A percentile compares a stretch with the other conserved stretches of the same genome.
phyloP scores from a whole-genome alignment of 1,139 yeast genomes.

The Suhomyces kunorum region DNA sequence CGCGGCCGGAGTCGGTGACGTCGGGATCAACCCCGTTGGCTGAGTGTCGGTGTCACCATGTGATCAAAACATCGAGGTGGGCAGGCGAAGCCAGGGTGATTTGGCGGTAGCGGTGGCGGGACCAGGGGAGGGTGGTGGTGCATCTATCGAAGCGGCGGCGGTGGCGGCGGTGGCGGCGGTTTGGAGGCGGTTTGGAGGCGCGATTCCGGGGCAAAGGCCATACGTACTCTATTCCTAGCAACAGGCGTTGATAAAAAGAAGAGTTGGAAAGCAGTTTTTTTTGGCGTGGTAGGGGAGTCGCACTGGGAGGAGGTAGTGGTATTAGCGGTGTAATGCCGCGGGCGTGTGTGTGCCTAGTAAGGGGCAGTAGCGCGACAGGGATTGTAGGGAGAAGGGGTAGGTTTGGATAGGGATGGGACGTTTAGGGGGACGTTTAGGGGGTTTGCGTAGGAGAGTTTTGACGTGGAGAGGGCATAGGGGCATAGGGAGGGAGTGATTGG shows the following conservation, averaged over 20 bases:
- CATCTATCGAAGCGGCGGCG: no score
- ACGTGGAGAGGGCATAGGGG: not conserved
- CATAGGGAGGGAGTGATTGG: not conserved
- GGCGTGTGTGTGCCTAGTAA: constrained; percentile 11
- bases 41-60: not conserved
- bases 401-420: not conserved
- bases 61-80: not conserved
- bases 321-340: constrained; percentile 10
- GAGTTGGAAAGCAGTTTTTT: constrained; percentile 12
- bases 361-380: constrained; percentile 1
- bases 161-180: not conserved
- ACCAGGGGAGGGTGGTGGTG: no score
- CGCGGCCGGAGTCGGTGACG: not conserved
- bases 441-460: no score
- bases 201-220: not conserved
- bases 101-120: not conserved
- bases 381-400: not conserved
- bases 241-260: constrained; percentile 13
- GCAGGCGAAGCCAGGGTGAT: not conserved
- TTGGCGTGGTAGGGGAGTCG: constrained; percentile 9
- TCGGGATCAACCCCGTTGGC: not conserved
- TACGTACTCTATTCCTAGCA: constrained; percentile 13
- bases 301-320: constrained; percentile 4
- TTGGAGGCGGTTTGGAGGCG: not conserved
- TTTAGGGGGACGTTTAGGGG: not conserved